Conservation (phyloP, 202 grass and related monocot species). For the Setaria viridis region DNA sequence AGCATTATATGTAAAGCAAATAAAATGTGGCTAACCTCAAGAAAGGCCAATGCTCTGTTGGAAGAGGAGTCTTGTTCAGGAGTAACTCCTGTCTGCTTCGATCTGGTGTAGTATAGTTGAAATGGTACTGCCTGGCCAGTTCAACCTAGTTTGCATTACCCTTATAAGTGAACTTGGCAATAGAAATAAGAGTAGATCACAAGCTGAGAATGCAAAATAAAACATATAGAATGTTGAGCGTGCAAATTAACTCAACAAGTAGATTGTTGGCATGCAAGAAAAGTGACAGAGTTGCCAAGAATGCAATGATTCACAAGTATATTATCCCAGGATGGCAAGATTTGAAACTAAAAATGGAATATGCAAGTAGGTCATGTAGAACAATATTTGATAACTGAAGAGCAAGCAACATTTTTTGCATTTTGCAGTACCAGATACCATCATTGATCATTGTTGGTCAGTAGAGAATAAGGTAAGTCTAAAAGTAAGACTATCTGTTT, state of each 20-base stretch:
- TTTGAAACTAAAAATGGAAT: conserved; percentile 1
- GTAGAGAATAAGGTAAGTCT: not conserved
- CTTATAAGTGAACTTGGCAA: not conserved
- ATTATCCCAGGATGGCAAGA: not conserved
- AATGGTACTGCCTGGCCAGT: conserved; percentile 80
- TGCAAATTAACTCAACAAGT: conserved; percentile 29
- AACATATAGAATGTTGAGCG: conserved; percentile 1
- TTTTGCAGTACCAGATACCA: not conserved
- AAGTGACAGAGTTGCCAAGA: not conserved
- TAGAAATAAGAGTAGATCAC: not conserved
- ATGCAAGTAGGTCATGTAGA: not conserved
- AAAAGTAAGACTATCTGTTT: conserved; percentile 18
- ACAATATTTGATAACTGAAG: not conserved
- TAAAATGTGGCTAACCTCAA: conserved; percentile 53
- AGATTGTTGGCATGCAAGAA: conserved; percentile 21
- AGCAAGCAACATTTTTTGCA: conserved; percentile 8
- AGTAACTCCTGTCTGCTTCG: conserved; percentile 89
- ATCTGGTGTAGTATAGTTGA: conserved; percentile 96
- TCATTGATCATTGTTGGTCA: not conserved
- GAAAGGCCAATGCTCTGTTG: conserved; percentile 84
- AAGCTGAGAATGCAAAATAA: conserved; percentile 1
- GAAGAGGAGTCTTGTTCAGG: conserved; percentile 76
- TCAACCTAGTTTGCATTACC: conserved; percentile 51
- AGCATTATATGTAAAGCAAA: not conserved
- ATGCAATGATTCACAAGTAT: not conserved